Evolutionary conservation across 2,329 filamentous ascomycete genomes (phyloP).

Genomic region (Stachybotrys chartarum): DNA sequence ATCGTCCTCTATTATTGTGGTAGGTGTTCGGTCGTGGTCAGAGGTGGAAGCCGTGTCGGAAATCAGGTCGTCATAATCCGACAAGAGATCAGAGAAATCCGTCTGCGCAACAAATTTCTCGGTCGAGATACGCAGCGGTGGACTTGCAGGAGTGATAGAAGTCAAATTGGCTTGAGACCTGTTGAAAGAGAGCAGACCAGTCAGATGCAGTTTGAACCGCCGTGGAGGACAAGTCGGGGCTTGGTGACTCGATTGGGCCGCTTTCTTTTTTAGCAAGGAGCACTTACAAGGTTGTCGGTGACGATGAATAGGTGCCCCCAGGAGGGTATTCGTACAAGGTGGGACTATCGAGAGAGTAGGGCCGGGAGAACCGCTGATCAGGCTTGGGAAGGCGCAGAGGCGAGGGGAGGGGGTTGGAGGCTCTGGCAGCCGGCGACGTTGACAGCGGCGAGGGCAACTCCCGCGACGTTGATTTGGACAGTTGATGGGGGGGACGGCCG

Average conservation of each 20-base stretch:
- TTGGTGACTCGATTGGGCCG: background rate
- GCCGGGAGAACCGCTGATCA: conserved; percentile 47
- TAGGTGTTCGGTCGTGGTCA: conserved; percentile 15
- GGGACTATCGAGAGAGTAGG: conserved; percentile 51
- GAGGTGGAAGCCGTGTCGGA: conserved; percentile 23
- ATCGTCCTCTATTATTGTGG: conserved; percentile 18
- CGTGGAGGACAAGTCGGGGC: background rate
- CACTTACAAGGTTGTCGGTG: conserved; percentile 18
- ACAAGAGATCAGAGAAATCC: conserved; percentile 30
- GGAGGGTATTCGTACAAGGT: conserved; percentile 53
- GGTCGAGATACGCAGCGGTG: conserved; percentile 30
- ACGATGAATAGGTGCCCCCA: conserved; percentile 8
- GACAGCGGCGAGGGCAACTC: conserved; percentile 11
- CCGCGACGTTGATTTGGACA: conserved; percentile 5
- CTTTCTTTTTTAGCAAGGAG: background rate
- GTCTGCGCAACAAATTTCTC: conserved; percentile 38
- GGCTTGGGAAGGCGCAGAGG: conserved; percentile 37
- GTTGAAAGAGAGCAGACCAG: background rate
- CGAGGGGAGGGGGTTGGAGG: conserved; percentile 13
- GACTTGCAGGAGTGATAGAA: conserved; percentile 10
- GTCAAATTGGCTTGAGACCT: conserved; percentile 19
- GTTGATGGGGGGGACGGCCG: conserved; percentile 2
- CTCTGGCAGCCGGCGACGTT: conserved; percentile 10
- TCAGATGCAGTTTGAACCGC: conserved; percentile 2
- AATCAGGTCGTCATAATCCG: conserved; percentile 36